Percentiles rank a stretch among this genome's conserved stretches.
phyloP scores from a whole-genome alignment of 208 protist genomes.

The Angomonas deanei region DNA sequence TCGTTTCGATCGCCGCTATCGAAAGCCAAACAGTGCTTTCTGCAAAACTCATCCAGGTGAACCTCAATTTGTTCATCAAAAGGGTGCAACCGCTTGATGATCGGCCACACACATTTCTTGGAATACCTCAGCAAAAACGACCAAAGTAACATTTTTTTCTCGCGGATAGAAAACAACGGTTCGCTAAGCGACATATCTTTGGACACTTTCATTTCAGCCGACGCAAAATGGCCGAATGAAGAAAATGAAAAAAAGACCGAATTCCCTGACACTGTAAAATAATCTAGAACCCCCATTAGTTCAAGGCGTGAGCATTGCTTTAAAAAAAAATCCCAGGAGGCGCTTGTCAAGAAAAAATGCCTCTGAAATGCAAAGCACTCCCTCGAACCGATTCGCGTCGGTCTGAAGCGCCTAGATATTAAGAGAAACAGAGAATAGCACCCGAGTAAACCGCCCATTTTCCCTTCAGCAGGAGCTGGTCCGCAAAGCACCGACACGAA shows the following conservation, averaged over 20 bases:
- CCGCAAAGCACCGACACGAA: too few species aligned
- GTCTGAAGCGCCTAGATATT: not conserved
- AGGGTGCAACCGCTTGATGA: slow-evolving; percentile 28
- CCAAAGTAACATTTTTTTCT: slow-evolving; percentile 76
- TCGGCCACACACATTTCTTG: slow-evolving; percentile 6
- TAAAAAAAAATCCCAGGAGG: not conserved
- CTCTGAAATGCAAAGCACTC: not conserved
- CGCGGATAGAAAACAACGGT: slow-evolving; percentile 26
- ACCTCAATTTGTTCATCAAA: not conserved
- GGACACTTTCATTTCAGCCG: slow-evolving; percentile 43
- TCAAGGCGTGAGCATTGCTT: not conserved
- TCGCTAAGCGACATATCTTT: not conserved
- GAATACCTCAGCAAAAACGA: slow-evolving; percentile 52
- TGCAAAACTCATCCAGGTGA: not conserved
- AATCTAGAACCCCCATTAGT: too few species aligned
- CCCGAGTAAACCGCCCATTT: too few species aligned
- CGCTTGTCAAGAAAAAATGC: not conserved
- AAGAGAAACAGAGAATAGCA: not conserved
- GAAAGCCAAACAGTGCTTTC: not conserved
- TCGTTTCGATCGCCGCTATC: too few species aligned
- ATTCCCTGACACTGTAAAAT: too few species aligned
- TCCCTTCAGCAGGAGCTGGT: not conserved
- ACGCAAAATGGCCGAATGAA: slow-evolving; percentile 48
- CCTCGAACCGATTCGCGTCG: not conserved
- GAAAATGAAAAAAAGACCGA: slow-evolving; percentile 25